These are phyloP conservation scores for Emericellopsis cladophorae DNA, from an alignment of 2,329 filamentous ascomycete species.

Conservation along the genomic window DNA sequence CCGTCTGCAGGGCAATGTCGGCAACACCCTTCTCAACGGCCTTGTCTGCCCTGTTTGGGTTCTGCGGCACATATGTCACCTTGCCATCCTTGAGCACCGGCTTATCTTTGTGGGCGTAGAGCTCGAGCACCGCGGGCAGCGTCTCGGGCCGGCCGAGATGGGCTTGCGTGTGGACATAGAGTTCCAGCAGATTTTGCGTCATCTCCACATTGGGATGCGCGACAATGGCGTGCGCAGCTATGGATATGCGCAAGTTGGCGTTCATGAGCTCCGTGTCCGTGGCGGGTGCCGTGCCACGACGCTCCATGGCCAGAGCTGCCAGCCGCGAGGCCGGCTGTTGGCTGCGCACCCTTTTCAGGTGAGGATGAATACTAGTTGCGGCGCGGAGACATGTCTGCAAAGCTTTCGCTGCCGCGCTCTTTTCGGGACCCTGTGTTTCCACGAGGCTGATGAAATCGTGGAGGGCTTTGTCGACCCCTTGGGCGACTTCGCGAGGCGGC, in stretches of 20 bases:
- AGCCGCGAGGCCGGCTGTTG: conserved; percentile 34
- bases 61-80: conserved; percentile 47
- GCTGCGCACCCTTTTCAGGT: conserved; percentile 22
- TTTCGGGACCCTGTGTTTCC: conserved; percentile 15
- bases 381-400: conserved; percentile 31
- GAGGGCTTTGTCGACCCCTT: no score
- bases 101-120: conserved; percentile 75
- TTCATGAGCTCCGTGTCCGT: conserved; percentile 24
- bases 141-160: conserved; percentile 61
- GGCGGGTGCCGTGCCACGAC: conserved; percentile 15
- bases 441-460: no score
- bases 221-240: conserved; percentile 56
- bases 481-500: no score
- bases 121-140: conserved; percentile 65
- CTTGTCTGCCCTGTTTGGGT: conserved; percentile 55
- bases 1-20: conserved; percentile 61
- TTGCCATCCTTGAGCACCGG: conserved; percentile 48
- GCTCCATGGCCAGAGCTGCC: conserved; percentile 28
- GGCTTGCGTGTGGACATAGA: conserved; percentile 68
- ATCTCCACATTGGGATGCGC: conserved; percentile 70
- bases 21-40: conserved; percentile 63
- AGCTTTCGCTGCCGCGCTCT: conserved; percentile 27
- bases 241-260: conserved; percentile 38
- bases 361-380: conserved; percentile 28
- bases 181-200: conserved; percentile 54